Base-by-base conservation (phyloP, 148 eudicot genomes). In the Nepenthes mirabilis region DNA sequence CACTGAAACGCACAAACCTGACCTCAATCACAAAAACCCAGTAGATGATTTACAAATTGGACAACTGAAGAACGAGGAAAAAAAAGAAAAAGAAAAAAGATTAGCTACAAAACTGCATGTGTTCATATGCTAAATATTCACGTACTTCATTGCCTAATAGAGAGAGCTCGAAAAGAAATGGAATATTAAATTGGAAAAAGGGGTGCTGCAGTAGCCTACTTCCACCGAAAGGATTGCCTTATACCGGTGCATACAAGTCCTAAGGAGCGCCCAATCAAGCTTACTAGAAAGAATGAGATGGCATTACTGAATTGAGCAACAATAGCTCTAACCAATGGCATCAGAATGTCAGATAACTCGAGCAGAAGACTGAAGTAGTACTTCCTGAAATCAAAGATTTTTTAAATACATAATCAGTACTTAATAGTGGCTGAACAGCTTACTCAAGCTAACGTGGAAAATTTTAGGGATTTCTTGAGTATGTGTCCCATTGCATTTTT, bases 231-330 rank as follows among this genome's bases (percentile, higher is more conserved):
- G 37, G 96, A 88, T 71, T 91, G 89, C 74, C 96, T 76, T 54
- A 91, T 91, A 12, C 98, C 98, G 23, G 88, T 83, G 43, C 82
- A 91, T 55, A 91, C 82, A 45, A 91, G 98, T 48, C 98, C 98
- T 43, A 91, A 76, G 11, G 98, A 91, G 59, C 96, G 81, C n/a
- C 98, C 98, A 34, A 91, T 88, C 83, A 91, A 79, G 81, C 75
- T 80, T 34, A 91, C 94, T 1, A 91, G 88, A 65, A 88, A 79
- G 72, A 91, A 91, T 2, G 98, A 88, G 79, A 88, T 76, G 64
- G 96, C 98, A 57, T 82, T 88, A 4, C 98, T 87, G 58, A 88
- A 75, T 75, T 86, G 86, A 64, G 83, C 79, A 61, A 82, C 57
- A 23, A 84, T 36, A 2, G 86, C 79, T 71, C 72, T 88, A 5